Percentiles rank a stretch among this genome's conserved stretches.
These are phyloP conservation scores for Mortierella sp. DNA, from an alignment of 371 early-diverging fungal genomes.

Conservation along the genomic window DNA sequence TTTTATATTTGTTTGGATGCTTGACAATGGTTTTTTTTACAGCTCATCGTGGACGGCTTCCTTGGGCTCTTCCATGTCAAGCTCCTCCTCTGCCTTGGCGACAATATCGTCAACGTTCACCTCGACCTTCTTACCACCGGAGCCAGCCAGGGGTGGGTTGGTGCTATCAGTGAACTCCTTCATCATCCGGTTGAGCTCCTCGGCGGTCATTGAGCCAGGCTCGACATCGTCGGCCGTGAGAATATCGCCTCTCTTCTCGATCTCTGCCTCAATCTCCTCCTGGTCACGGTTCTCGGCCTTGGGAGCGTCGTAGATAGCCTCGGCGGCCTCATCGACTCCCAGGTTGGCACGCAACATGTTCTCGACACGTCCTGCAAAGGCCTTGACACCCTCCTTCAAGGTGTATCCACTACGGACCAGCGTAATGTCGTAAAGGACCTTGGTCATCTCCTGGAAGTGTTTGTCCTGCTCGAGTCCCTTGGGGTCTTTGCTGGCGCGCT, in stretches of 20 bases:
- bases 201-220: conserved; percentile 36
- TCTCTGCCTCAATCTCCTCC: conserved; percentile 56
- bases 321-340: conserved; percentile 65
- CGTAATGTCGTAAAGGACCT: conserved; percentile 83
- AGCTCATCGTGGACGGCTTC: conserved; percentile 48
- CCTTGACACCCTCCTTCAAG: conserved; percentile 66
- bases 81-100: conserved; percentile 52
- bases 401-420: conserved; percentile 83
- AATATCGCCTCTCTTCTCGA: conserved; percentile 58
- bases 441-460: conserved; percentile 70
- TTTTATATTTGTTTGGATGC: background rate
- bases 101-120: conserved; percentile 44
- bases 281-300: conserved; percentile 54
- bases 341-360: conserved; percentile 74
- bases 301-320: conserved; percentile 61
- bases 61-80: conserved; percentile 28
- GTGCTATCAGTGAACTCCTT: conserved; percentile 55
- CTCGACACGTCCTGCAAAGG: conserved; percentile 81
- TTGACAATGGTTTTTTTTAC: conserved; percentile 13
- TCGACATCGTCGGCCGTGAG: conserved; percentile 39
- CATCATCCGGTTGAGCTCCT: conserved; percentile 53
- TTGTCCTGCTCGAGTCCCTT: conserved; percentile 61
- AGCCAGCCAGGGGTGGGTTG: conserved; percentile 33
- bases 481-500: conserved; percentile 60
- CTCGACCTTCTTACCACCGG: conserved; percentile 12